Evolutionary conservation across 345 rosid species (phyloP), one percentile per base, ranked within the genome.

Genomic region (Eucalyptus tenuipes): DNA sequence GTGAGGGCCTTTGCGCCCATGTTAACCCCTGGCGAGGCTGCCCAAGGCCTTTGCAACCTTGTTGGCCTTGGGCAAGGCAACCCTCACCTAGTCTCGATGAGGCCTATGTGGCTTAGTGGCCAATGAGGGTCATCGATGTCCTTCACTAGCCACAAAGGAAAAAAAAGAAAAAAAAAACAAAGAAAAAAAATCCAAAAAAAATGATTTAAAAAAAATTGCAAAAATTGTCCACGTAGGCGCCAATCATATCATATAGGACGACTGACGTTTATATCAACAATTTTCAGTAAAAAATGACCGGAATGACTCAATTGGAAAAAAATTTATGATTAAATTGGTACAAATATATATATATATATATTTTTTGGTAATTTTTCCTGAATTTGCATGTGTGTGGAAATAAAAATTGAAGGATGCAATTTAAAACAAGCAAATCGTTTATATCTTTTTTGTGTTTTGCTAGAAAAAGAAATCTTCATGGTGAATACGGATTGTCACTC

Each of bases 251-350:
- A 52, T 2, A 52, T 7, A 18, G 1, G 24, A 52, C 0, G 2
- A 18, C 0, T 3, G 0, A 0, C 0, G 0, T 52, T 52, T 0
- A 52, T 50, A 8, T 52, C 4, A 52, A 52, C 2, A 18, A 52
- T 52, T 52, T 52, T 52, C 0, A 52, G 2, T 10, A 4, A 52
- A 52, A 52, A 52, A 52, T 7, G 55, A 8, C 0, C 1, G 10
- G 55, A 18, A 52, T 24, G 20, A 52, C 4, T 52, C 1, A 1
- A 52, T 18, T 52, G 0, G 55, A 1, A 52, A 52, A 52, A 0
- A 1, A 7, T 50, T 52, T 52, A 52, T 52, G 20, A 7, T 52
- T 52, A 52, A 52, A 52, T 52, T 52, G 25, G 25, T 52, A 52
- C 1, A 52, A 20, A 18, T 27, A 27, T 7, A 61, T n/a, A n/a